Evolutionary conservation across 768 basidiomycete genomes (phyloP), one percentile per base, ranked within the genome.

Genomic region (Leccinum disarticulatum): DNA sequence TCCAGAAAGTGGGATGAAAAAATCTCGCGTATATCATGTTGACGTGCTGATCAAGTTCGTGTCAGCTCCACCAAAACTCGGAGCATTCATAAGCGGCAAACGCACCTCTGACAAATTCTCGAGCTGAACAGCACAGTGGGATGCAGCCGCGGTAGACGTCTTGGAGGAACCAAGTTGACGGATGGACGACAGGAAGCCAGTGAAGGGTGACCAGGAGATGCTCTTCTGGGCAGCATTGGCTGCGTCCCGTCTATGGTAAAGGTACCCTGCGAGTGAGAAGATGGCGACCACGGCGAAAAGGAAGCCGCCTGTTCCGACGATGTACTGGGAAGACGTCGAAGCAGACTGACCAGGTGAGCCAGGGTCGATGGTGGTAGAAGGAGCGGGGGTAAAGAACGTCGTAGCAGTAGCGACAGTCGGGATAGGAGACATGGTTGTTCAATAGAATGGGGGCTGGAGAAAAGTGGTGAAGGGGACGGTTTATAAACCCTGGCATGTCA

Each of bases 1-100:
- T 61, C 68, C 68, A 69, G 33, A 35, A 55, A 1, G 55, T 60
- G 7, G 68, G 68, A 38, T 69, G 68, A 36, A 69, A 69, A 53
- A 50, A 60, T 31, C 33, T 62, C 0, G 63, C 64, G 28, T 70
- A 68, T 0, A 70, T 60, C 61, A 63, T 66, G 17, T 28, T 66
- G 1, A 68, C 59, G 22, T 70, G 60, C 15, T 61, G 38, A 38
- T 65, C 28, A 6, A 2, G 0, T 19, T 22, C 28, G 5, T 4
- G 25, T 70, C 22, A 61, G 41, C 8, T 1, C 1, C 2, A 49
- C 27, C 6, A 6, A 62, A 33, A 35, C 27, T 30, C 6, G 9
- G 9, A 10, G 13, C 2, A 27, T 3, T 8, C 7, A 28, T 28
- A 6, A 1, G 30, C 3, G 6, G 11, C 10, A 6, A 47, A 48